A percentile compares a stretch with the other conserved stretches of the same genome.
These are phyloP conservation scores for Sarcomyxa edulis DNA, from an alignment of 768 basidiomycete genomes.

Conservation along the genomic window DNA sequence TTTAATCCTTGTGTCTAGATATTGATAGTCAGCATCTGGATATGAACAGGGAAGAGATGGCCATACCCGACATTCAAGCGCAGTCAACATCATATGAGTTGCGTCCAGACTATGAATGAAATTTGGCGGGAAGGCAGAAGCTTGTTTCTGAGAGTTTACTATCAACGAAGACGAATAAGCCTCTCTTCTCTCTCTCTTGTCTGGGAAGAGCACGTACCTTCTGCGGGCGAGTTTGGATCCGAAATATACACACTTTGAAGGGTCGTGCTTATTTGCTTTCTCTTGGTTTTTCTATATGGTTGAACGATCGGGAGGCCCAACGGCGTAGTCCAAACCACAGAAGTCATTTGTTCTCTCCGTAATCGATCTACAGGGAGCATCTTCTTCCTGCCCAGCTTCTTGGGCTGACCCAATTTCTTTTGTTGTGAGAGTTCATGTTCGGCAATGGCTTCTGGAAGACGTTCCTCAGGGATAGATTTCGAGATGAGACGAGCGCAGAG, in stretches of 20 bases:
- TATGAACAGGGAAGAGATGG: slow-evolving; percentile 5
- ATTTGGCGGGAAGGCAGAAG: slow-evolving; percentile 97
- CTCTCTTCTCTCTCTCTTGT: not conserved
- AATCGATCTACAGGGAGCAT: slow-evolving; percentile 33
- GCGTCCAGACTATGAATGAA: slow-evolving; percentile 98
- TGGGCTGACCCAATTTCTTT: too few relatives aligned
- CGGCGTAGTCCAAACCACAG: slow-evolving; percentile 94
- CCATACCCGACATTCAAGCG: slow-evolving; percentile 81
- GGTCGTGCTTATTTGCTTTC: slow-evolving; percentile 80
- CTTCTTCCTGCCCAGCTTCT: slow-evolving; percentile 9
- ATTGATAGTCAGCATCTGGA: slow-evolving; percentile 2
- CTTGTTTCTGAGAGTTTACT: slow-evolving; percentile 85
- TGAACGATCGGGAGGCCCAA: slow-evolving; percentile 95
- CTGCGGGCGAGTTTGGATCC: slow-evolving; percentile 72
- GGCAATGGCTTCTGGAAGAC: slow-evolving; percentile 42
- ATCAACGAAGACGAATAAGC: slow-evolving; percentile 4
- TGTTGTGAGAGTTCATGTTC: slow-evolving; percentile 13
- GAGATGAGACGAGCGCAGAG: slow-evolving; percentile 78
- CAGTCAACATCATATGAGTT: slow-evolving; percentile 97
- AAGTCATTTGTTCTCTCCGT: slow-evolving; percentile 89
- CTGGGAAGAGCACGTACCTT: slow-evolving; percentile 36
- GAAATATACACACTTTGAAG: slow-evolving; percentile 87
- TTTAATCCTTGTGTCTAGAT: slow-evolving; percentile 63
- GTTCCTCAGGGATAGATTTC: slow-evolving; percentile 75
- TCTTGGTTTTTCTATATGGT: slow-evolving; percentile 81